Percentiles rank a stretch among this genome's conserved stretches.
Evolutionary conservation across 1,139 yeast species (phyloP).

Genomic region (Kazachstania sp.): DNA sequence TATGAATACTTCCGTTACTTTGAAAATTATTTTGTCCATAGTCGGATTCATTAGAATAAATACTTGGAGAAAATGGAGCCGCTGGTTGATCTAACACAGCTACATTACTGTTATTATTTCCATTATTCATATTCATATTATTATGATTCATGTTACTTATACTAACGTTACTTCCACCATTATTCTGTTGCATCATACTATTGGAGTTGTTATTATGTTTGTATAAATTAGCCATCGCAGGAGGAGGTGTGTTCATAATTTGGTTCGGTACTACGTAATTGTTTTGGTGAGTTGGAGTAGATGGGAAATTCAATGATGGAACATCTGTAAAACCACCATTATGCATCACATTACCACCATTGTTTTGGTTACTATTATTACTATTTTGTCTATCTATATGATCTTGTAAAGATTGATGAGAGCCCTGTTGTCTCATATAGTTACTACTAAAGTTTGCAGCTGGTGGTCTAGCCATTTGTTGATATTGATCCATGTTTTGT

Average conservation of each 20-base stretch:
- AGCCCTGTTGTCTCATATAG: slow-evolving; percentile 33
- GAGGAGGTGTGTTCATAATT: slow-evolving; percentile 15
- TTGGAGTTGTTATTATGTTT: slow-evolving; percentile 27
- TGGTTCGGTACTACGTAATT: slow-evolving; percentile 9
- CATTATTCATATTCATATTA: slow-evolving; percentile 7
- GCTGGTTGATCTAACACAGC: slow-evolving; percentile 8
- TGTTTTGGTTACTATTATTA: slow-evolving; percentile 2
- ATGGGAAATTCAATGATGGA: slow-evolving; percentile 24
- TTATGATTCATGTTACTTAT: neutral
- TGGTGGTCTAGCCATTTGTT: slow-evolving; percentile 28
- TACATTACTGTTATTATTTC: neutral
- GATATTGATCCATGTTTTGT: slow-evolving; percentile 16
- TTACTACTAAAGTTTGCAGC: slow-evolving; percentile 28
- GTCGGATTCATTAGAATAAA: slow-evolving; percentile 24
- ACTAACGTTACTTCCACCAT: slow-evolving; percentile 6
- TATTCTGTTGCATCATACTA: slow-evolving; percentile 13
- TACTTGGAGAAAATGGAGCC: slow-evolving; percentile 24
- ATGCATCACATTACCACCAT: slow-evolving; percentile 3
- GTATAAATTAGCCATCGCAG: slow-evolving; percentile 19
- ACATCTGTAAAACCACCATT: slow-evolving; percentile 26
- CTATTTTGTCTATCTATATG: slow-evolving; percentile 22
- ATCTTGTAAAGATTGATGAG: slow-evolving; percentile 34
- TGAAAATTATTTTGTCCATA: slow-evolving; percentile 11
- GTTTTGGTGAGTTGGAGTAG: slow-evolving; percentile 21
- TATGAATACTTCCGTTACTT: slow-evolving; percentile 11